A percentile compares a stretch with the other conserved stretches of the same genome.
phyloP scores from a whole-genome alignment of 2,329 filamentous ascomycete genomes.

The Epichloe typhina region DNA sequence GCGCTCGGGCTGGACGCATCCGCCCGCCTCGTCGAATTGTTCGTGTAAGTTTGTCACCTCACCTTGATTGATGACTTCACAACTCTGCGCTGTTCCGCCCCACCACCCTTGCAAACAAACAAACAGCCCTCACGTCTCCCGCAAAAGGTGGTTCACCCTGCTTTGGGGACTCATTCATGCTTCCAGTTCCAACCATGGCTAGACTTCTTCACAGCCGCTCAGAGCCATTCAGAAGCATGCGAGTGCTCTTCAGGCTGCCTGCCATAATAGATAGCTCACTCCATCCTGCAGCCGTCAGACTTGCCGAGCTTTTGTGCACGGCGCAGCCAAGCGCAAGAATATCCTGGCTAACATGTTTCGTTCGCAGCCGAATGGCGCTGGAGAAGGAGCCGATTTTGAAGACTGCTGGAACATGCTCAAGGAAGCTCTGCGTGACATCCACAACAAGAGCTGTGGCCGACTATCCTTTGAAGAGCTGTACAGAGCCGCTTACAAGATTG shows the following conservation, averaged over 20 bases:
- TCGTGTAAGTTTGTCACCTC: conserved; percentile 21
- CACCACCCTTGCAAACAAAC: neutral
- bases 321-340: neutral
- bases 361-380: conserved; percentile 22
- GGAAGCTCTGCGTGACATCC: conserved; percentile 72
- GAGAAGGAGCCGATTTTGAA: conserved; percentile 67
- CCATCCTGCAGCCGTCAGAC: neutral
- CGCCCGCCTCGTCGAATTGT: conserved; percentile 29
- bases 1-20: conserved; percentile 25
- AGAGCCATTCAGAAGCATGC: neutral
- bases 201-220: too few species aligned
- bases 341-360: conserved; percentile 12
- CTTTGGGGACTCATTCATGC: neutral
- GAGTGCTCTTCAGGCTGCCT: neutral
- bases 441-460: conserved; percentile 77
- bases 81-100: neutral
- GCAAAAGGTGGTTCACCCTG: neutral
- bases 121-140: neutral
- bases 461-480: conserved; percentile 95
- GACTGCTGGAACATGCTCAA: conserved; percentile 66
- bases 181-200: neutral
- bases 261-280: neutral
- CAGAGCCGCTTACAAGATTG: conserved; percentile 85
- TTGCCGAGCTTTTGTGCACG: neutral
- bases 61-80: neutral